phyloP scores from a whole-genome alignment of 176 grass and related monocot genomes.

The Carex myosuroides region DNA sequence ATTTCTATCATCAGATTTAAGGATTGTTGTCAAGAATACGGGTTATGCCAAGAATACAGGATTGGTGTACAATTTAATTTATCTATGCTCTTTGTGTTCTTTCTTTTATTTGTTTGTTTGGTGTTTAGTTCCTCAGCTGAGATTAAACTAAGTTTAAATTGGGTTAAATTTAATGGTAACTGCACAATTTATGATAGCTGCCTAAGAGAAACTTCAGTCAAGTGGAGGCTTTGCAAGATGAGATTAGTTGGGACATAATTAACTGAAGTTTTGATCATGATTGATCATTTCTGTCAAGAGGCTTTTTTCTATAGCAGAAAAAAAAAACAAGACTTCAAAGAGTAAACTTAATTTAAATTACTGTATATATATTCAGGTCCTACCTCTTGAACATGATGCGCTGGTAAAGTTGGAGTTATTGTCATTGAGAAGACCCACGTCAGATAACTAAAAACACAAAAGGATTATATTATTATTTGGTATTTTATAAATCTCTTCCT shows the following conservation, averaged over 20 bases:
- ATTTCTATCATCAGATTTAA: constrained; percentile 8
- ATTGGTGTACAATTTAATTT: not conserved
- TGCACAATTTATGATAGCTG: not conserved
- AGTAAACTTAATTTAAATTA: constrained; percentile 31
- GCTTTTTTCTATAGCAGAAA: not conserved
- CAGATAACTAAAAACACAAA: constrained; percentile 56
- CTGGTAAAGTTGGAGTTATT: constrained; percentile 11
- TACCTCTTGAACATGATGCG: constrained; percentile 18
- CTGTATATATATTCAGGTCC: not conserved
- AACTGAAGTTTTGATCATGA: not conserved
- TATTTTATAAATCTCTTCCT: not conserved
- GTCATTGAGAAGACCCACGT: constrained; percentile 31
- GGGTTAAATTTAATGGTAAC: not conserved
- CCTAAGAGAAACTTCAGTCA: not conserved
- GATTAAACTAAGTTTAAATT: not conserved
- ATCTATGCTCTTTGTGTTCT: not conserved
- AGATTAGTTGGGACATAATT: not conserved
- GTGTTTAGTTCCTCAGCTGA: not conserved
- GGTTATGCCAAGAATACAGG: not conserved
- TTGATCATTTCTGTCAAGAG: not conserved
- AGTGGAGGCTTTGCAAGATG: not conserved
- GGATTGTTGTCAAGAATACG: not conserved
- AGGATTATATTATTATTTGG: not conserved
- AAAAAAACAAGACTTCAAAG: constrained; percentile 1
- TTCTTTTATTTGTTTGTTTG: not conserved